Evolutionary conservation across 164 flowering plant genomes (phyloP), one percentile per base, ranked within the genome.

Genomic region (Tetrastigma voinierianum): DNA sequence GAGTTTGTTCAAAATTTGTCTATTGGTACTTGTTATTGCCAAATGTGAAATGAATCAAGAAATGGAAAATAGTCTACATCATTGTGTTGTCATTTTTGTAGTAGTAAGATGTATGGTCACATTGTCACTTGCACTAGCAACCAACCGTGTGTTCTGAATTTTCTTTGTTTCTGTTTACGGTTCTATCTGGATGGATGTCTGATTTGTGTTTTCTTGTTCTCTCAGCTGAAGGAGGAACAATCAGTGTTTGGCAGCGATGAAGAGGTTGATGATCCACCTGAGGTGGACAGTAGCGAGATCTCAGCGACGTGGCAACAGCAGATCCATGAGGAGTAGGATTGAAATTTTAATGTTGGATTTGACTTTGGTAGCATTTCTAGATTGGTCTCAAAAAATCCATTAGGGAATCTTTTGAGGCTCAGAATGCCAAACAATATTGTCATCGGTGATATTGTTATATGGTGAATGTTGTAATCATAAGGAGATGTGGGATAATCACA

Each of bases 171-270:
- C 24, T 18, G 16, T 62, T 54, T 20, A 1, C 16, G 23, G 40
- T 21, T 40, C 23, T 60, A 12, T 46, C 12, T 15, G 19, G 54
- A n/a, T n/a, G n/a, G n/a, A 9, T 44, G 9, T 19, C 44, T 74
- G 51, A 12, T 43, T n/a, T n/a, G n/a, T 15, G 2, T 62, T 64
- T 47, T 20, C 23, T 55, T 15, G 54, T 47, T 56, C 47, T 54
- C 1, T 21, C 81, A 95, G 97, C 93, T 77, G 46, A 95, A 82
- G 81, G 96, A 87, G 77, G 92, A 86, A n/a, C 58, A 76, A 6
- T 90, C 89, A 13, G 97, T 91, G 43, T 67, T 80, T 70, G 95
- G 96, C 16, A 95, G 97, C 70, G 98, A 95, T 65, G 98, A 94
- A 74, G 98, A 94, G 77, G 84, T 70, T 62, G 97, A 95, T 72